Evolutionary conservation across 2,329 filamentous ascomycete genomes (phyloP), one percentile per base, ranked within the genome.

Genomic region (Coniochaeta sp.): DNA sequence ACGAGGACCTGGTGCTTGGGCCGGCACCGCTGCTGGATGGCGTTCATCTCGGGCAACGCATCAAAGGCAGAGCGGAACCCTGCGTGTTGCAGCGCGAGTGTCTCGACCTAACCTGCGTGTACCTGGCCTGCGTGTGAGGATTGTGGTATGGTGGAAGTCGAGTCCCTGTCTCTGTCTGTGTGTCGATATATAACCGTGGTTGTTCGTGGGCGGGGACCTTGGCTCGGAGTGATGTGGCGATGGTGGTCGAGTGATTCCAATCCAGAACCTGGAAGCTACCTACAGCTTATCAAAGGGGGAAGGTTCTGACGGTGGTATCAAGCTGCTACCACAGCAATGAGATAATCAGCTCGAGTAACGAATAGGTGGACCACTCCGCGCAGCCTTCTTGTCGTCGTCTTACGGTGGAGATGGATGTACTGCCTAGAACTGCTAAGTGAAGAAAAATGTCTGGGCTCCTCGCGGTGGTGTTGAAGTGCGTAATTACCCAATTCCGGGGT

Each of bases 1-100:
- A 97, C 89, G 63, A 98, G 81, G 67, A 97, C 90, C 82, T 98
- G 93, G 78, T 99, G 95, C 80, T 97, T 98, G 30, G 95, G 93
- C 62, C 93, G 91, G 75, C 85, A 87, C 74, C 81, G 86, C 69
- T 87, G 81, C 75, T 85, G 80, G 64, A 88, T 79, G 70, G 85
- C 80, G 71, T 88, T 81, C 86, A 89, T 28, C 22, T 52, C 47
- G 30, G 24, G 14, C 26, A 16, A 16, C 10, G 24, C 47, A 30
- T 52, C 47, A 30, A 22, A 17, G 47, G 22, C 47, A 56, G 54
- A 22, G 22, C 5, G 19, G 19, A 17, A 57, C 54, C 47, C 24
- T 28, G 30, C 24, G 47, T 24, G n/a, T n/a, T n/a, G 47, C 47
- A 52, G 47, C 12, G 8, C 17, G 30, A 30, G 47, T 52, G 47